Percentiles rank a stretch among this genome's conserved stretches.
Evolutionary conservation across 148 eudicot genomes (phyloP).

Genomic region (Dysphania ambrosioides): DNA sequence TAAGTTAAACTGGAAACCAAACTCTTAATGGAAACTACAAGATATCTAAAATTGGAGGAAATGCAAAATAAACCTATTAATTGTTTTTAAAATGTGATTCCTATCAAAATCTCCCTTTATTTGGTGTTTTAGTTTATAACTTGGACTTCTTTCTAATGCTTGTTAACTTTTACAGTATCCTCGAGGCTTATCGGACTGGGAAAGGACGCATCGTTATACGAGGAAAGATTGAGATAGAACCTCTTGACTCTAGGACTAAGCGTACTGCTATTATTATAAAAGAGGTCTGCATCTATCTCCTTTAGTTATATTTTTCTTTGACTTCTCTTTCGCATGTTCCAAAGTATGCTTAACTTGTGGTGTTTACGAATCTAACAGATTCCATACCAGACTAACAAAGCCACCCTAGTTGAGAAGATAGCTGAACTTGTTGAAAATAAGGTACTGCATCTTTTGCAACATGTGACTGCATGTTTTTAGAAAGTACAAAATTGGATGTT

Average conservation of each 20-base stretch:
- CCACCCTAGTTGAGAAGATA: slow-evolving; percentile 83
- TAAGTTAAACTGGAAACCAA: background rate
- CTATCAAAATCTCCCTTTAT: background rate
- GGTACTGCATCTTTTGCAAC: slow-evolving; percentile 39
- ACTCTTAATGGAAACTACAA: background rate
- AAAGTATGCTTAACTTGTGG: slow-evolving; percentile 6
- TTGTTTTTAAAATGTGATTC: background rate
- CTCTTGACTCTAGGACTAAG: slow-evolving; percentile 69
- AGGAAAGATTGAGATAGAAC: slow-evolving; percentile 87
- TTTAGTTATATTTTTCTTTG: background rate
- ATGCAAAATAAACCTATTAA: background rate
- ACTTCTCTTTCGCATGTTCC: background rate
- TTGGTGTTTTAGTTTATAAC: background rate
- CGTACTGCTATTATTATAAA: slow-evolving; percentile 77
- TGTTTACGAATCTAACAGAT: slow-evolving; percentile 54
- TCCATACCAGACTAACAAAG: slow-evolving; percentile 96
- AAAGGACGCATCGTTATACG: slow-evolving; percentile 82
- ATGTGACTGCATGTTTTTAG: slow-evolving; percentile 1
- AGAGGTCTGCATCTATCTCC: slow-evolving; percentile 51
- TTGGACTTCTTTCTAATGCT: slow-evolving; percentile 16
- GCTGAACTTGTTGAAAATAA: slow-evolving; percentile 89
- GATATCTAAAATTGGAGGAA: background rate
- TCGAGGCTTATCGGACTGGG: slow-evolving; percentile 91
- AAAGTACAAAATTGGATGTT: background rate
- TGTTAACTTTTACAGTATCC: slow-evolving; percentile 47